phyloP scores from a whole-genome alignment of 1,139 yeast genomes.

The Blastobotrys serpentis region DNA sequence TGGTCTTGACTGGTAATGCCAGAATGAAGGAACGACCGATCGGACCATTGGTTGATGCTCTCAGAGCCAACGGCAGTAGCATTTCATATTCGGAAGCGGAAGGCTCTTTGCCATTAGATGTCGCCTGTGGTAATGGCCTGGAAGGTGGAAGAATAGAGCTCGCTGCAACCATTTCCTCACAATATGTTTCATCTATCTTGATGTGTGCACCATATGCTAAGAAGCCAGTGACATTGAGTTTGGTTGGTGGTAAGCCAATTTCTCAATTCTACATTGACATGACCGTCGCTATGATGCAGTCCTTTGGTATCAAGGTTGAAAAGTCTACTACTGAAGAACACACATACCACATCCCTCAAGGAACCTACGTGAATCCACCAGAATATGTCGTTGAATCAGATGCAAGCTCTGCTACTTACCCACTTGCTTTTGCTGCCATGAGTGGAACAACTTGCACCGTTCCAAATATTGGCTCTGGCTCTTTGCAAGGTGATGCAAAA shows the following conservation, averaged over 20 bases:
- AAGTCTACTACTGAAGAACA: conserved; percentile 68
- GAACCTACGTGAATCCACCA: conserved; percentile 71
- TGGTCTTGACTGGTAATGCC: conserved; percentile 85
- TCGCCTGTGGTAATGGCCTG: conserved; percentile 67
- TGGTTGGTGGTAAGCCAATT: conserved; percentile 96
- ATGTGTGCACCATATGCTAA: conserved; percentile 98
- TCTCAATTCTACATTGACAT: conserved; percentile 94
- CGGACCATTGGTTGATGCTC: conserved; percentile 93
- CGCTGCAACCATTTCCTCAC: conserved; percentile 95
- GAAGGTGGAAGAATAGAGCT: conserved; percentile 90
- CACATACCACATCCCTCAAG: conserved; percentile 89
- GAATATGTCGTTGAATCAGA: conserved; percentile 92
- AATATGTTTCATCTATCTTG: conserved; percentile 90
- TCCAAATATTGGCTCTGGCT: conserved; percentile 89
- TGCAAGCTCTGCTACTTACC: conserved; percentile 98
- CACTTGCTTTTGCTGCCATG: conserved; percentile 96
- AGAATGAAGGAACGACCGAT: conserved; percentile 98
- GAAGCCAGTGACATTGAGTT: conserved; percentile 78
- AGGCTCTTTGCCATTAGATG: conserved; percentile 85
- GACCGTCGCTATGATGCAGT: conserved; percentile 94
- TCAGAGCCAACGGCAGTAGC: conserved; percentile 72
- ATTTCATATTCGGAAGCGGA: conserved; percentile 67
- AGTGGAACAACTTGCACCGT: conserved; percentile 90
- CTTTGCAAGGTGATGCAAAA: conserved; percentile 96
- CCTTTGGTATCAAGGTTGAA: conserved; percentile 80